Conservation (phyloP, 805 yeast species). For the Teunomyces stri region DNA sequence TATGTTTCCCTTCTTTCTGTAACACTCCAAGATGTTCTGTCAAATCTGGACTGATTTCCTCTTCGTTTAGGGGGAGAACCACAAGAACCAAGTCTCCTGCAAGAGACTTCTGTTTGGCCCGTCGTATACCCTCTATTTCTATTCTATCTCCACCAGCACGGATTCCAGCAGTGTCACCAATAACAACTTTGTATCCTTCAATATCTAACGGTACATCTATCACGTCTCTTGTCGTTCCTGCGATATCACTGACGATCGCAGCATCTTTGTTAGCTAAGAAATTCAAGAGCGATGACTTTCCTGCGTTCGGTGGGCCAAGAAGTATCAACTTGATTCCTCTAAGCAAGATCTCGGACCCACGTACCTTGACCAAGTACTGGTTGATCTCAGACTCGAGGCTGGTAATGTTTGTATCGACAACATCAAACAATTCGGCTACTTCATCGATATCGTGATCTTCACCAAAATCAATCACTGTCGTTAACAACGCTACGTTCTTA, state of each 20-base stretch:
- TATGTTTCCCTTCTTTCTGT: constrained; percentile 24
- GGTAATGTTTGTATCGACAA: constrained; percentile 45
- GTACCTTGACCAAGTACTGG: constrained; percentile 44
- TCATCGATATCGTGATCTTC: constrained; percentile 87
- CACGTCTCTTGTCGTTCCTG: constrained; percentile 93
- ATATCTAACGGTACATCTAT: constrained; percentile 80
- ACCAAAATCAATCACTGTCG: constrained; percentile 92
- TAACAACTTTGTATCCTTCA: constrained; percentile 75
- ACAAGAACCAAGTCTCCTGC: constrained; percentile 69
- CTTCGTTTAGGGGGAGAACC: constrained; percentile 51
- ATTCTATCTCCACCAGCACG: constrained; percentile 56
- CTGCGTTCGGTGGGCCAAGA: constrained; percentile 94
- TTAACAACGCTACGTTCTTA: constrained; percentile 64
- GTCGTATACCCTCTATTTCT: constrained; percentile 75
- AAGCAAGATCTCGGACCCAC: constrained; percentile 59
- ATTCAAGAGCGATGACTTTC: constrained; percentile 86
- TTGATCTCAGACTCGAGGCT: constrained; percentile 45
- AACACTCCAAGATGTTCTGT: constrained; percentile 34
- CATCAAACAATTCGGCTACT: constrained; percentile 48
- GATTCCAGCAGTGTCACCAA: constrained; percentile 94
- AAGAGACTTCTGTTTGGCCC: constrained; percentile 63
- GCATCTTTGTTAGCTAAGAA: constrained; percentile 73
- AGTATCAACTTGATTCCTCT: constrained; percentile 72
- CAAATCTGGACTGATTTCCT: constrained; percentile 27
- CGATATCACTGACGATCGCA: constrained; percentile 86